Conservation (phyloP, 192 early-diverging fungal species). For the Rhizophagus sp. region DNA sequence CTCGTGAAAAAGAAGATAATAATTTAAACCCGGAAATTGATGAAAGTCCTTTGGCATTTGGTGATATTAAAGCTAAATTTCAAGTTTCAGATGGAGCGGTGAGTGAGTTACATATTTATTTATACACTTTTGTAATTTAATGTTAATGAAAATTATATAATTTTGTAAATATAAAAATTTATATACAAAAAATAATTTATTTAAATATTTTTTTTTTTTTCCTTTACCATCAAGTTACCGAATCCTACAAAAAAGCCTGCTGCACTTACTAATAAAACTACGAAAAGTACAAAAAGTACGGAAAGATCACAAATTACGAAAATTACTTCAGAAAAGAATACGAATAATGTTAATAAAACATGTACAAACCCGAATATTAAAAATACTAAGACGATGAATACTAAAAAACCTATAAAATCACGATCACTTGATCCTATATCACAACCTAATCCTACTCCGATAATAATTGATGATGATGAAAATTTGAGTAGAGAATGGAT, state of each 20-base stretch:
- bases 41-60: slow-evolving; percentile 8
- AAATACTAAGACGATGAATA: neutral
- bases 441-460: neutral
- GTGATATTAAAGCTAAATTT: slow-evolving; percentile 31
- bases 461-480: neutral
- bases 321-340: neutral
- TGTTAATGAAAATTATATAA: no score
- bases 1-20: neutral
- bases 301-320: neutral
- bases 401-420: neutral
- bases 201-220: neutral
- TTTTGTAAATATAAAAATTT: no score
- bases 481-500: slow-evolving; percentile 3
- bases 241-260: neutral
- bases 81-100: neutral
- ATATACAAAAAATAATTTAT: neutral
- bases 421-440: neutral
- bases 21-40: neutral
- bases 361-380: neutral
- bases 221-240: neutral
- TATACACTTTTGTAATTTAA: no score
- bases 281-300: neutral
- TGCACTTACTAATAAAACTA: neutral
- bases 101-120: neutral
- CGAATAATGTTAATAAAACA: neutral